These are phyloP conservation scores for Aureobasidium melanogenum DNA, from an alignment of 2,329 filamentous ascomycete genomes.

Conservation along the genomic window DNA sequence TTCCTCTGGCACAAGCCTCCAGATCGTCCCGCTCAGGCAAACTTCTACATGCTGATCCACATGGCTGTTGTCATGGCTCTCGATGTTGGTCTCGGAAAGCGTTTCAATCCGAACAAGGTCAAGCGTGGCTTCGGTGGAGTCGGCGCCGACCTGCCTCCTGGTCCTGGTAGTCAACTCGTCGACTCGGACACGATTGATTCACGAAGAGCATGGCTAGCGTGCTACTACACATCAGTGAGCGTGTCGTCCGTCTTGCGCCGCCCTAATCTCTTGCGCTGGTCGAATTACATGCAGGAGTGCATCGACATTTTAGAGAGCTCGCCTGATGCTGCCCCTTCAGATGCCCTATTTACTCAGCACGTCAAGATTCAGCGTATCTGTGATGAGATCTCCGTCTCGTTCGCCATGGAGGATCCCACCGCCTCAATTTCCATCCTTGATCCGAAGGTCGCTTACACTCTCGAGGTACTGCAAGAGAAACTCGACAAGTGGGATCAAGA, in stretches of 20 bases:
- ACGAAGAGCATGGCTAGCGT: conserved; percentile 50
- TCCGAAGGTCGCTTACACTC: conserved; percentile 44
- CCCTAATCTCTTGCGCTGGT: conserved; percentile 51
- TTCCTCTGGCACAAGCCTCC: conserved; percentile 83
- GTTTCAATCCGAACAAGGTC: conserved; percentile 31
- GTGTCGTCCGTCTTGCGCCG: conserved; percentile 51
- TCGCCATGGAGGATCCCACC: conserved; percentile 47
- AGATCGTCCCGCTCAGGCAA: conserved; percentile 74
- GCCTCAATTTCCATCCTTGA: conserved; percentile 44
- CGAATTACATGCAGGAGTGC: conserved; percentile 55
- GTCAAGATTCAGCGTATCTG: conserved; percentile 50
- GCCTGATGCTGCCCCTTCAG: conserved; percentile 47
- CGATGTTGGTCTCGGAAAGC: conserved; percentile 67
- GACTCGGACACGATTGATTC: conserved; percentile 48
- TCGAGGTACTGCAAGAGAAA: conserved; percentile 47
- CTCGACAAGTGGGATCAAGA: conserved; percentile 40
- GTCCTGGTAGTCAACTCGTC: conserved; percentile 20
- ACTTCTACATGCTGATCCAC: conserved; percentile 82
- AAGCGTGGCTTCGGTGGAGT: conserved; percentile 26
- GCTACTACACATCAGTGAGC: conserved; percentile 53
- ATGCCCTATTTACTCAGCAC: conserved; percentile 48
- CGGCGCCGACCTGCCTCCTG: conserved; percentile 25
- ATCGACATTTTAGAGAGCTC: conserved; percentile 49
- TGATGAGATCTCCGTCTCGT: conserved; percentile 48
- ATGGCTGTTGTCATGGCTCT: conserved; percentile 74